Base-by-base conservation (phyloP, 805 yeast species). In the Candida arabinofermentans region DNA sequence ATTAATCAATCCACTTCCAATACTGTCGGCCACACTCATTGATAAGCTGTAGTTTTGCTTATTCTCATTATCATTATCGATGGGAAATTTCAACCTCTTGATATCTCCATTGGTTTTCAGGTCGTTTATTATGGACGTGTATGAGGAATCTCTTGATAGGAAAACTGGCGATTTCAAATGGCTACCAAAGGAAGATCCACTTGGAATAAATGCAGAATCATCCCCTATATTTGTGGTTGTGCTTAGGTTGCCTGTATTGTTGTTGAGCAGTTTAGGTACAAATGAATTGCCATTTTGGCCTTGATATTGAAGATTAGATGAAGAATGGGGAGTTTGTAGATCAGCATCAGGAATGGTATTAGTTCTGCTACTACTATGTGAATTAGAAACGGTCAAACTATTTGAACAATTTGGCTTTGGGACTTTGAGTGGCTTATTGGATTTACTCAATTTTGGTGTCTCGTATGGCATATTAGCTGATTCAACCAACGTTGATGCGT, bases 121-220 rank as follows among this genome's bases (percentile, higher is more conserved):
- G 14, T 42, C 42, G 24, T 38, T 42, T 10, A 42, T 34, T 16
- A 38, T 38, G 8, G 46, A 42, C 14, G 36, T 37, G 24, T 39
- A 40, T 2, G 40, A 37, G 8, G 41, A 40, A 18, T 43, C 39
- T n/a, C 41, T 31, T 17, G 41, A 37, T 8, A 40, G 31, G 22
- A 34, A 36, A 8, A 34, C 10, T 5, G 39, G 36, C n/a, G 41
- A 39, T 18, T 37, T 39, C 7, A 34, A 23, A 13, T 34, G 13
- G 7, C 19, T 6, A 12, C 18, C 32, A 16, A 29, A 14, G 10
- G n/a, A 29, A 29, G 32, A 29, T 12, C 17, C 32, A 29, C 16
- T 29, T 14, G 18, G 16, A n/a, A 14, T 14, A 4, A 29, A 5
- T 9, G 14, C 19, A 3, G 32, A 14, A 16, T 29, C 32, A 14